These are phyloP conservation scores for Arthroderma sp. DNA, from an alignment of 2,329 filamentous ascomycete genomes.

Conservation along the genomic window DNA sequence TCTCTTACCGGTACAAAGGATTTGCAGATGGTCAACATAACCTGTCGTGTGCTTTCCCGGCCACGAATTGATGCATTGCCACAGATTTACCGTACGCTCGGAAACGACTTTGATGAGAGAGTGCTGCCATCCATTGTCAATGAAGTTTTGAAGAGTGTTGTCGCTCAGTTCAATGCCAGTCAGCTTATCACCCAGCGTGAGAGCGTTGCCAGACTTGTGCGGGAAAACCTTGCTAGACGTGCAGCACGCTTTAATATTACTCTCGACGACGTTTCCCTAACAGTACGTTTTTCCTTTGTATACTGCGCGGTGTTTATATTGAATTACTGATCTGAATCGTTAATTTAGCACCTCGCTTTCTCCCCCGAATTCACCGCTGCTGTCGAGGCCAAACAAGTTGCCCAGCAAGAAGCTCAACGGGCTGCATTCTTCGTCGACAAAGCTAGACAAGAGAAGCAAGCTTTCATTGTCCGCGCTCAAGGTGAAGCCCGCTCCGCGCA, in stretches of 20 bases:
- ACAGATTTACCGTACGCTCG: slow-evolving; percentile 92
- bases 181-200: slow-evolving; percentile 98
- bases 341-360: slow-evolving; percentile 50
- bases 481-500: slow-evolving; percentile 97
- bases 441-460: slow-evolving; percentile 97
- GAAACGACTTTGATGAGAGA: slow-evolving; percentile 91
- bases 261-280: slow-evolving; percentile 92
- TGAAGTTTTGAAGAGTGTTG: slow-evolving; percentile 95
- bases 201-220: slow-evolving; percentile 79
- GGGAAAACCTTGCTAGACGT: slow-evolving; percentile 81
- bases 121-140: slow-evolving; percentile 96
- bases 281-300: slow-evolving; percentile 43
- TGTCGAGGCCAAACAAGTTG: slow-evolving; percentile 57
- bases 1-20: slow-evolving; percentile 98
- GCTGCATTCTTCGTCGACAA: slow-evolving; percentile 98
- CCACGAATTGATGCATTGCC: slow-evolving; percentile 79
- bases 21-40: slow-evolving; percentile 99
- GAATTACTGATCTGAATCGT: not conserved
- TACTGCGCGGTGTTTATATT: not conserved
- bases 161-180: slow-evolving; percentile 96
- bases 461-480: slow-evolving; percentile 94
- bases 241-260: slow-evolving; percentile 95
- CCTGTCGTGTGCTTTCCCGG: slow-evolving; percentile 92
- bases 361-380: slow-evolving; percentile 57
- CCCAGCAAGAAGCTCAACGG: slow-evolving; percentile 84